These are phyloP conservation scores for Fusarium graminum DNA, from an alignment of 2,329 filamentous ascomycete species.

Conservation along the genomic window DNA sequence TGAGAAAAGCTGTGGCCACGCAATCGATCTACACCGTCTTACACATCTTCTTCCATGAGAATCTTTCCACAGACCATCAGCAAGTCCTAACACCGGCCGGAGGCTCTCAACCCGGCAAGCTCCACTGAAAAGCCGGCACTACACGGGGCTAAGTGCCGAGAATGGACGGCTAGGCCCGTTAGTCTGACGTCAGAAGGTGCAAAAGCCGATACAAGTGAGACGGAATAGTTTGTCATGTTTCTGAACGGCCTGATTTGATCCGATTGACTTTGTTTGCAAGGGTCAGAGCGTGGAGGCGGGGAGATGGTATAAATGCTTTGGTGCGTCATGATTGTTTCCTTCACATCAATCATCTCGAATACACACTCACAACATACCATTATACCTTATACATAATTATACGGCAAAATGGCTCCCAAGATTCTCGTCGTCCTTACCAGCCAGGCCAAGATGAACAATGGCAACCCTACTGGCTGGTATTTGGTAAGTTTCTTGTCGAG, in stretches of 20 bases:
- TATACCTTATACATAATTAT: conserved; percentile 1
- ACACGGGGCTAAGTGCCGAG: conserved; percentile 40
- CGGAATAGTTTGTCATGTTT: conserved; percentile 38
- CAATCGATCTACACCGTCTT: conserved; percentile 1
- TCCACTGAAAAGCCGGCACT: conserved; percentile 35
- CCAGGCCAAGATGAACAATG: conserved; percentile 63
- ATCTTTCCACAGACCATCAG: background rate
- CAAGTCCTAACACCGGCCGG: conserved; percentile 15
- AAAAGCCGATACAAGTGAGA: conserved; percentile 5
- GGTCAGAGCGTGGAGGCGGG: conserved; percentile 23
- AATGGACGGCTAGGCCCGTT: conserved; percentile 38
- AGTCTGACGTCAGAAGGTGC: conserved; percentile 35
- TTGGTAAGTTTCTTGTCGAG: conserved; percentile 61
- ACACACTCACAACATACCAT: background rate
- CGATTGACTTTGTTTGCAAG: conserved; percentile 15
- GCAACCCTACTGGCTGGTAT: conserved; percentile 77
- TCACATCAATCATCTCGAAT: background rate
- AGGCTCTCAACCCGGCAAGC: conserved; percentile 15
- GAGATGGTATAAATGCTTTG: conserved; percentile 32
- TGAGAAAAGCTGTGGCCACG: background rate
- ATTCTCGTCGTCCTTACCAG: conserved; percentile 80
- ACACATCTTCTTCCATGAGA: conserved; percentile 12
- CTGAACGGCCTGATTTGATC: conserved; percentile 28
- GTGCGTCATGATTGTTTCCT: conserved; percentile 10
- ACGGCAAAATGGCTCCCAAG: conserved; percentile 64